Conservation (phyloP, 495 filamentous ascomycete species). For the Diplogelasinospora grovesii region DNA sequence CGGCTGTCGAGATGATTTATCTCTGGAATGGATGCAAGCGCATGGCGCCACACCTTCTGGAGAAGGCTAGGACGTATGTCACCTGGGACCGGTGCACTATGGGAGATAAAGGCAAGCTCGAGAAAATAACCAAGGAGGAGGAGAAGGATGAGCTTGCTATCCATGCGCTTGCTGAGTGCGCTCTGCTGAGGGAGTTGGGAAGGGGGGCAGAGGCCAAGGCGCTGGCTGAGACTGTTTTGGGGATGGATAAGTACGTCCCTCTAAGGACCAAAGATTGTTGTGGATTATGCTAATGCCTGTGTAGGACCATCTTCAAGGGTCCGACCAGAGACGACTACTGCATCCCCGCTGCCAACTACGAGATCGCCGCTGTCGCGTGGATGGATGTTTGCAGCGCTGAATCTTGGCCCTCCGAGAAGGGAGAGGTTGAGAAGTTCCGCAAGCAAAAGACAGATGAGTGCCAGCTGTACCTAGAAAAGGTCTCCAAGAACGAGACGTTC, state of each 20-base stretch:
- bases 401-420: slow-evolving; percentile 10
- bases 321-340: slow-evolving; percentile 74
- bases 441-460: slow-evolving; percentile 57
- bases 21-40: slow-evolving; percentile 83
- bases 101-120: slow-evolving; percentile 41
- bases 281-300: slow-evolving; percentile 2
- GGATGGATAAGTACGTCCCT: slow-evolving; percentile 51
- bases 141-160: slow-evolving; percentile 77
- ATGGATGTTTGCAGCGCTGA: slow-evolving; percentile 42
- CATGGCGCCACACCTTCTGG: slow-evolving; percentile 60
- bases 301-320: slow-evolving; percentile 61
- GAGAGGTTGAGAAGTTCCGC: slow-evolving; percentile 36
- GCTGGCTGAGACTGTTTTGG: slow-evolving; percentile 53
- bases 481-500: slow-evolving; percentile 76
- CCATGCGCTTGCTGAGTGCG: slow-evolving; percentile 57
- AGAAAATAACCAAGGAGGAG: slow-evolving; percentile 56
- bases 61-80: slow-evolving; percentile 54
- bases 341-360: slow-evolving; percentile 75
- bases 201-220: slow-evolving; percentile 56
- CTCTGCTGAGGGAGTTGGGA: slow-evolving; percentile 56
- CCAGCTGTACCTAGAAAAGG: slow-evolving; percentile 67
- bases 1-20: slow-evolving; percentile 90
- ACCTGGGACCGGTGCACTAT: slow-evolving; percentile 54
- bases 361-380: slow-evolving; percentile 82
- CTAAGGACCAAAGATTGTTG: neutral